phyloP scores from a whole-genome alignment of 331 rosid genomes.

The Acacia concinna region DNA sequence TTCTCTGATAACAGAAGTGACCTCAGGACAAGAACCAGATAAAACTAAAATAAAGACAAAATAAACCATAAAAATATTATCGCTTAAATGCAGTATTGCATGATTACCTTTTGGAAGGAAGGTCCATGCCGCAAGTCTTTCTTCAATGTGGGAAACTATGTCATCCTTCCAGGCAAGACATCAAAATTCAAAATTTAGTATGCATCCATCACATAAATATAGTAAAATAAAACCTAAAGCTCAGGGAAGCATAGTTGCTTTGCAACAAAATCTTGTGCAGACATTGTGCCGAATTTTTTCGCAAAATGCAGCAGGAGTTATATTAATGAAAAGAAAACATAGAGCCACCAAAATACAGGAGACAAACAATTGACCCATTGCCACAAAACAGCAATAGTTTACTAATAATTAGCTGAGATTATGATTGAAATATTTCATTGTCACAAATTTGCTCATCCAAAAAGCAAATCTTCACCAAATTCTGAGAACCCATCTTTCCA shows the following conservation, averaged over 20 bases:
- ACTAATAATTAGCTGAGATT: neutral
- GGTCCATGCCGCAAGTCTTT: conserved; percentile 72
- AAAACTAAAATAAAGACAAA: neutral
- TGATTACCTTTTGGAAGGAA: conserved; percentile 67
- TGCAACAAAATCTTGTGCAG: neutral
- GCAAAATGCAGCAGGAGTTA: neutral
- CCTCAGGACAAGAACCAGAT: conserved; percentile 1
- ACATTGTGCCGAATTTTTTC: neutral
- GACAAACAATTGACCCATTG: neutral
- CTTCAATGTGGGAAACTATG: conserved; percentile 50
- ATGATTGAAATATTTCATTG: neutral
- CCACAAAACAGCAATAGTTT: neutral
- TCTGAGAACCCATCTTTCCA: neutral
- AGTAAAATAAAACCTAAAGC: neutral
- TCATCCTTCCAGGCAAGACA: conserved; percentile 53
- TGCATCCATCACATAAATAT: neutral
- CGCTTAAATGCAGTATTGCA: neutral
- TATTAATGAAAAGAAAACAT: neutral
- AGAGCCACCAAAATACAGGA: neutral
- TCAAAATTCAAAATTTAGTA: neutral
- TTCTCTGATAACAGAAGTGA: conserved; percentile 58
- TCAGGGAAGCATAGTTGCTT: neutral
- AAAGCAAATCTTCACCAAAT: neutral
- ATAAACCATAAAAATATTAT: neutral
- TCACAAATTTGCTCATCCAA: neutral